Evolutionary conservation across 768 basidiomycete genomes (phyloP), one percentile per base, ranked within the genome.

Genomic region (Austroboletus eburneus): DNA sequence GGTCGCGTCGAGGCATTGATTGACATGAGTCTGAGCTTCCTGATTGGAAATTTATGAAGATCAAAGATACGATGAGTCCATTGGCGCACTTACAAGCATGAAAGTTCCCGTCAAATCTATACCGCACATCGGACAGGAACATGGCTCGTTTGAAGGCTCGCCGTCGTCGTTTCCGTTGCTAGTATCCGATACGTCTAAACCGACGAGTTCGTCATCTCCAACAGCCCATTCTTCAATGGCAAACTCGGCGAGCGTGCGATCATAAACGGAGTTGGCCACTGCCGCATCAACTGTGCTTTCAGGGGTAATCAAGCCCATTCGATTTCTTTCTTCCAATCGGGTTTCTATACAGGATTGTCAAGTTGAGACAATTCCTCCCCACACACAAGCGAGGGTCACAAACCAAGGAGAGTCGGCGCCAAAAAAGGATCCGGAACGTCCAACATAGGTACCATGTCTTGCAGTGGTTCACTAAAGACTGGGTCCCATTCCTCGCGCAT

Each of bases 181-280:
- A 30, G 58, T 56, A 17, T 66, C 67, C 12, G 57, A 58, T 9
- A 52, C 57, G 13, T 68, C 65, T 45, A 68, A 57, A 17, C 64
- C 54, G 47, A 62, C 65, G 7, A 74, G 62, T 62, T 85, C 90
- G 52, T 91, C 90, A 54, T 91, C 88, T 10, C 79, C 86, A 56
- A 70, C 80, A 35, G 71, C 78, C 87, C 88, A 90, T 7, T 81
- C 80, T 25, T 76, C 75, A 16, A 69, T 70, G 21, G 59, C 32
- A 45, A 65, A 64, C 12, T 47, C 55, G 16, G 35, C 23, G n/a
- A n/a, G n/a, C 18, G n/a, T 5, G 6, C 35, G 13, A 6, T 37
- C 41, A 18, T 30, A 20, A 16, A 4, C 21, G 16, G 36, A 38
- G 23, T 25, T 17, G 9, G 21, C 29, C 10, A n/a, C 13, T 16